Evolutionary conservation across 2,329 filamentous ascomycete species (phyloP), one percentile per base, ranked within the genome.

Genomic region (Tolypocladium ophioglossoides): DNA sequence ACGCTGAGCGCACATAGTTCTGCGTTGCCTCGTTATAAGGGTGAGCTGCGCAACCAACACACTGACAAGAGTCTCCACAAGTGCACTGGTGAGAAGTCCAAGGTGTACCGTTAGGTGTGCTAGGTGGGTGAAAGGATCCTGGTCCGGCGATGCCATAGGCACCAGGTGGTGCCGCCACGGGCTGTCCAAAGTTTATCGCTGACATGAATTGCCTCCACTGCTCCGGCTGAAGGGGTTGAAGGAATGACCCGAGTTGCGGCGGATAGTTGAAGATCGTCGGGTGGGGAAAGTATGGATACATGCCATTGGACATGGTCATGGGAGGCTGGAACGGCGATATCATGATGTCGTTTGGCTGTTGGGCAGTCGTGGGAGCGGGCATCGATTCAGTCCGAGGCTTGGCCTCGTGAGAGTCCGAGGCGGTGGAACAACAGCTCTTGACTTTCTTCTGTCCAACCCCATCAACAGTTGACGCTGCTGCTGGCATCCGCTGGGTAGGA

Each of bases 51-150:
- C 85, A 89, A 12, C 84, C 85, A 38, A 87, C 72, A 63, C 85
- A 89, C 59, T 83, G 77, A 59, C 85, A 89, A 32, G 72, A 72
- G 53, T 84, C 79, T 22, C 85, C 85, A 62, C 85, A 89, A 50
- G 74, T 73, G 61, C 85, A 89, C 53, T 67, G 71, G 48, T 71
- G 71, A 52, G 64, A 70, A 22, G 67, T 73, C 59, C 67, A 70
- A 3, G 61, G 55, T 4, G 60, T 55, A n/a, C 52, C 53, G n/a
- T 59, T 61, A 24, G 51, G 37, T 34, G 55, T 52, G 35, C 51
- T 63, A 53, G 46, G 56, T 44, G 55, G 61, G 52, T 52, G 57
- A 47, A 64, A 63, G 8, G 63, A 52, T 9, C 59, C 53, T 5
- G 62, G 44, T 20, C 55, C 57, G 14, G 62, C 52, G 53, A 65